Evolutionary conservation across 805 yeast species (phyloP), one percentile per base, ranked within the genome.

Genomic region (Sungouiella thailandica): DNA sequence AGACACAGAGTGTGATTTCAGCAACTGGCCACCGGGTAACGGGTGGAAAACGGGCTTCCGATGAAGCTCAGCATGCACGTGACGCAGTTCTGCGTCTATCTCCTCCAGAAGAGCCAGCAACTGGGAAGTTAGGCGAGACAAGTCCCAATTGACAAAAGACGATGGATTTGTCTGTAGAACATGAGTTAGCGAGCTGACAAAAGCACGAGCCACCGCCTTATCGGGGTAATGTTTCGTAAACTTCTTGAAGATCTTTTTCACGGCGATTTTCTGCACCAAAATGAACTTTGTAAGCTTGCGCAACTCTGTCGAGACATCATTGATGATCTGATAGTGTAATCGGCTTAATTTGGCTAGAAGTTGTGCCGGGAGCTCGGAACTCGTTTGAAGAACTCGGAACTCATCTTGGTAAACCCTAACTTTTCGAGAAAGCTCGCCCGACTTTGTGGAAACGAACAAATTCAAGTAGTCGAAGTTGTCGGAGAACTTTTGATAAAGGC

Each of bases 231-330:
- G 65, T 49, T 75, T 75, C 29, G 63, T 31, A 39, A 73, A 81
- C 53, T 86, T 85, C 60, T 86, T 85, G 48, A 85, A 65, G 31
- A 85, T 69, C 58, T 85, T 85, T 41, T 80, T 68, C 31, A 83
- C 67, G 5, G 78, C 94, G 3, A 86, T 78, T 49, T 80, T 78
- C 51, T 85, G 95, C 6, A 84, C 70, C 15, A 80, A 60, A 11
- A 83, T 74, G 50, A 81, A 85, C 41, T 86, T 68, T n/a, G 84
- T 70, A 29, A 85, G 60, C 40, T 79, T 73, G 47, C 80, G 84
- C 17, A 83, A 60, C 48, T 60, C 36, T 70, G 72, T 28, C 68
- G 70, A 41, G 43, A 60, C 31, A 50, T 65, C 50, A 29, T 32
- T 41, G 61, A 65, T 50, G 63, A 76, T 32, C 47, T 50, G 53